A percentile compares a stretch with the other conserved stretches of the same genome.
These are phyloP conservation scores for Phycomyces nitens DNA, from an alignment of 192 early-diverging fungal species.

Conservation along the genomic window DNA sequence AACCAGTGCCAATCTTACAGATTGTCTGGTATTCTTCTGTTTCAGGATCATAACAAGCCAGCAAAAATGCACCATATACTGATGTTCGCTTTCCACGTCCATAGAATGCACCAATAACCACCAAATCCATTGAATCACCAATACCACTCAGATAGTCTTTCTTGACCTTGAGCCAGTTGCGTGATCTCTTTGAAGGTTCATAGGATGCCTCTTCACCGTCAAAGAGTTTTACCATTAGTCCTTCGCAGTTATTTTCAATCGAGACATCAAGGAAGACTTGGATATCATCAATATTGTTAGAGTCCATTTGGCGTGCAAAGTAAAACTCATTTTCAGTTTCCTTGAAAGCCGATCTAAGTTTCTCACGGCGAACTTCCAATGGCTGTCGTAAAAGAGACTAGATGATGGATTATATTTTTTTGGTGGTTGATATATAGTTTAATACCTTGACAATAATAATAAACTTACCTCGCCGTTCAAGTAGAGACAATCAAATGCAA, in stretches of 20 bases:
- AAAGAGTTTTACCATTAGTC: conserved; percentile 95
- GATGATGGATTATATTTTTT: neutral
- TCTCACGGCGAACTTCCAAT: conserved; percentile 70
- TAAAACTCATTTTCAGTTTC: conserved; percentile 83
- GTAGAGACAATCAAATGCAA: conserved; percentile 95
- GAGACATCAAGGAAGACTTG: conserved; percentile 85
- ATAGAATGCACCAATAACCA: conserved; percentile 92
- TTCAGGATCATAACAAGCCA: conserved; percentile 96
- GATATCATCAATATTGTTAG: conserved; percentile 87
- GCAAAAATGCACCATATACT: conserved; percentile 91
- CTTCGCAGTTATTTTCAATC: conserved; percentile 89
- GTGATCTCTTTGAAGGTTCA: conserved; percentile 92
- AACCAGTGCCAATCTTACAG: conserved; percentile 98
- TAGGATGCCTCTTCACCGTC: conserved; percentile 83
- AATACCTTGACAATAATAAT: too few species aligned
- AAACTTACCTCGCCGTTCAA: conserved; percentile 86
- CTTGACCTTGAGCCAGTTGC: conserved; percentile 99
- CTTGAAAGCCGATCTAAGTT: conserved; percentile 66
- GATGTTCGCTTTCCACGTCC: conserved; percentile 96
- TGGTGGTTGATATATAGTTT: too few species aligned
- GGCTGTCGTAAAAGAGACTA: conserved; percentile 76
- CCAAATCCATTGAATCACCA: conserved; percentile 95
- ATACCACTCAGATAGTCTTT: conserved; percentile 95
- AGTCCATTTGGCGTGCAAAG: conserved; percentile 83
- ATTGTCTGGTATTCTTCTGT: conserved; percentile 96